Conservation (phyloP, 495 filamentous ascomycete species). For the Lasiosphaeriaceae sp. region DNA sequence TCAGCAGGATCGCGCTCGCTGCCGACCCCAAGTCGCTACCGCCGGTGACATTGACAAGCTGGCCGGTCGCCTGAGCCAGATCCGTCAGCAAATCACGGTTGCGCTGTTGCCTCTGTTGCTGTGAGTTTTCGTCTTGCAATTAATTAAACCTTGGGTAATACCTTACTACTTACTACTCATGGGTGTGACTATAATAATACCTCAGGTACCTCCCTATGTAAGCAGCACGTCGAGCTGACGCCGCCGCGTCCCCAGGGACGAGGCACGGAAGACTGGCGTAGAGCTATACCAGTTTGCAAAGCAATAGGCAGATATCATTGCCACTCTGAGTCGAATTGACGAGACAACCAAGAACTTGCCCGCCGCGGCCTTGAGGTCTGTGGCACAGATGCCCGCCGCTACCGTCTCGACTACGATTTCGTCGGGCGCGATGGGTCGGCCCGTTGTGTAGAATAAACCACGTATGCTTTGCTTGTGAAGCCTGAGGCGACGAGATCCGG, state of each 20-base stretch:
- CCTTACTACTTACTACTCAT: too few species aligned
- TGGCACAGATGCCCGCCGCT: constrained; percentile 10
- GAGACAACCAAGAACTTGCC: constrained; percentile 5
- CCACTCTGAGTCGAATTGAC: not conserved
- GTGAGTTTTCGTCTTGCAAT: too few species aligned
- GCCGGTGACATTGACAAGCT: not conserved
- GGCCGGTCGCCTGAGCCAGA: not conserved
- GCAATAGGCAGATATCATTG: not conserved
- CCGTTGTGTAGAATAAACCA: not conserved
- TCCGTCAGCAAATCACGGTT: not conserved
- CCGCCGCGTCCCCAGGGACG: too few species aligned
- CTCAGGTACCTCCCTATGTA: too few species aligned
- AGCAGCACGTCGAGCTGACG: too few species aligned
- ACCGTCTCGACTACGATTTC: constrained; percentile 6
- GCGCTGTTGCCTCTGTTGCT: not conserved
- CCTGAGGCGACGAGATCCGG: not conserved
- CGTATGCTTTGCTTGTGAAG: constrained; percentile 10
- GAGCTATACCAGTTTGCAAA: not conserved
- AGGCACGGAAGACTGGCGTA: not conserved
- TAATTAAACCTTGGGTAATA: too few species aligned
- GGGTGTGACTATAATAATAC: too few species aligned
- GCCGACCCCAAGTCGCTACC: not conserved
- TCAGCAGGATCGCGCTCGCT: not conserved
- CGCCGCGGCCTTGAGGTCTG: constrained; percentile 14
- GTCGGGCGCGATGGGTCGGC: constrained; percentile 4